Evolutionary conservation across 2,329 filamentous ascomycete species (phyloP).

Genomic region (Hirsutella rhossiliensis): DNA sequence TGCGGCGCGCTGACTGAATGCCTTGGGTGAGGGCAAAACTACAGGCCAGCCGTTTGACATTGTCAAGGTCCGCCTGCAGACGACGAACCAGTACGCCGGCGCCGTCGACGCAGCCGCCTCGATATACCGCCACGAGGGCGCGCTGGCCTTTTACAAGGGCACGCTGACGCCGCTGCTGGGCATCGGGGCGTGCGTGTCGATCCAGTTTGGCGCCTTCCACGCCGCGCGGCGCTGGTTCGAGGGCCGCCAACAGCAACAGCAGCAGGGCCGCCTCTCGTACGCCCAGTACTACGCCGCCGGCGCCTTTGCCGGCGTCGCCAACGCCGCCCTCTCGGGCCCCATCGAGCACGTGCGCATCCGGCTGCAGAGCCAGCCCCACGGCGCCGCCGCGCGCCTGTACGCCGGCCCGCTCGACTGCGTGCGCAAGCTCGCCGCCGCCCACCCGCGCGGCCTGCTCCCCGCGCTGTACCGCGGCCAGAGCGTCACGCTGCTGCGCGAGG

Average conservation of each 20-base stretch:
- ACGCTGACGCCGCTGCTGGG: conserved; percentile 89
- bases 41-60: conserved; percentile 71
- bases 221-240: conserved; percentile 81
- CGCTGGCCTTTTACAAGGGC: conserved; percentile 94
- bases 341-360: conserved; percentile 97
- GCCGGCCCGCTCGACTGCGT: conserved; percentile 81
- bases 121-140: conserved; percentile 81
- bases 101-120: conserved; percentile 70
- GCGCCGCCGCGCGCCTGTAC: conserved; percentile 64
- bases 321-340: conserved; percentile 76
- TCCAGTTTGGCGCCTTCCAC: conserved; percentile 97
- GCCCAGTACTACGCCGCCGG: conserved; percentile 81
- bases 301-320: conserved; percentile 85
- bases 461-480: conserved; percentile 80
- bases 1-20: too few relatives aligned
- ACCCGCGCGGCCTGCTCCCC: conserved; percentile 44
- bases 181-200: conserved; percentile 94
- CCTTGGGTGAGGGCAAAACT: not conserved
- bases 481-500: conserved; percentile 80
- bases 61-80: conserved; percentile 94
- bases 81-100: conserved; percentile 65
- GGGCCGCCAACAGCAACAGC: conserved; percentile 44
- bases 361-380: conserved; percentile 92
- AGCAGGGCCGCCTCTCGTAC: conserved; percentile 48
- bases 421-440: conserved; percentile 58